Conservation (phyloP, 1,284 basidiomycete species). For the Ceratobasidium sp. region DNA sequence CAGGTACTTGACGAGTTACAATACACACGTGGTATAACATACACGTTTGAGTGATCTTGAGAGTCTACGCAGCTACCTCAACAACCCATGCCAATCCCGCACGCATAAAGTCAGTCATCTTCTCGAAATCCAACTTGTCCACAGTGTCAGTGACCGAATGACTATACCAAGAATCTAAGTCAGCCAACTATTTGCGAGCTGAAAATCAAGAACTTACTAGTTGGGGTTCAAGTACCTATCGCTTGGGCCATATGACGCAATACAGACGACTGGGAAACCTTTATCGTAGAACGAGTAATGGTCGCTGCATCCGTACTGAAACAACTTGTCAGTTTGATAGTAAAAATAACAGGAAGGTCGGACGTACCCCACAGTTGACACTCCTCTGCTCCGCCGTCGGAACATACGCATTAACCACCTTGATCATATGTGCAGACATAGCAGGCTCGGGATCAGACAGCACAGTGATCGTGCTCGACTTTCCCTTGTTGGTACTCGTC, state of each 20-base stretch:
- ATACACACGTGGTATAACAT: too few relatives aligned
- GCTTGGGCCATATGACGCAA: constrained; percentile 46
- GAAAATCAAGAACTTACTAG: constrained; percentile 31
- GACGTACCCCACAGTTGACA: constrained; percentile 46
- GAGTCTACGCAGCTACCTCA: constrained; percentile 40
- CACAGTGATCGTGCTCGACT: constrained; percentile 46
- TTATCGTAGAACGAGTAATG: constrained; percentile 45
- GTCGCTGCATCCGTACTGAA: constrained; percentile 45
- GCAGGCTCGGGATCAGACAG: constrained; percentile 38
- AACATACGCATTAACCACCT: constrained; percentile 45
- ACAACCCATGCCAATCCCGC: constrained; percentile 46
- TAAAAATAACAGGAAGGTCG: not conserved
- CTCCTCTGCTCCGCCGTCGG: constrained; percentile 43
- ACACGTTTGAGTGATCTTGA: too few relatives aligned
- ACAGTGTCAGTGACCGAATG: constrained; percentile 44
- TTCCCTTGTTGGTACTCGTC: constrained; percentile 29
- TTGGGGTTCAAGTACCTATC: constrained; percentile 46
- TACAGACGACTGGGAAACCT: constrained; percentile 47
- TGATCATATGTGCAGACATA: constrained; percentile 43
- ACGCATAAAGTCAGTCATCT: constrained; percentile 44
- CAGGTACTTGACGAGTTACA: too few relatives aligned
- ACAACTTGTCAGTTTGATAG: too few relatives aligned
- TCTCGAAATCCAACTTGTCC: constrained; percentile 47
- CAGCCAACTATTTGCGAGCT: not conserved
- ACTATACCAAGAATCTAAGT: not conserved